Conservation (phyloP, 2,329 filamentous ascomycete species). For the Cytospora mali region DNA sequence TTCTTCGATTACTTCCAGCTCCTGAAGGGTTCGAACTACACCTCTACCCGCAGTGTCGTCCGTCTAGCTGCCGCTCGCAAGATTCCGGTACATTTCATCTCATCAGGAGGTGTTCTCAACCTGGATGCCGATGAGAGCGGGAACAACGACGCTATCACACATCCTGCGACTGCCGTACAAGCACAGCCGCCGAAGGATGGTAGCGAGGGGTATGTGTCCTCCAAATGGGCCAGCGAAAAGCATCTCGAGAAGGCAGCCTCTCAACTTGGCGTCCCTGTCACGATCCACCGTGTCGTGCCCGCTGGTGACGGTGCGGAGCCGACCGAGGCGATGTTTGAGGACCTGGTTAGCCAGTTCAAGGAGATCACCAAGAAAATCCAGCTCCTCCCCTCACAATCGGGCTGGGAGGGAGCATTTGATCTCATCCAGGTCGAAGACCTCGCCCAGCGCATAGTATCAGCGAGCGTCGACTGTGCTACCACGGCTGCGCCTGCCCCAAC, state of each 20-base stretch:
- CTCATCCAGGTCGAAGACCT: no score
- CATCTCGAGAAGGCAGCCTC: conserved; percentile 34
- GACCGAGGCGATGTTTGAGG: no score
- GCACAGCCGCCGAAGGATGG: conserved; percentile 26
- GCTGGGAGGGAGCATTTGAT: no score
- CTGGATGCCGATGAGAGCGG: conserved; percentile 2
- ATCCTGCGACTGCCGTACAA: no score
- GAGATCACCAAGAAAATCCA: no score
- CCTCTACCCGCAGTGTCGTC: conserved; percentile 40
- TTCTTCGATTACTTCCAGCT: conserved; percentile 42
- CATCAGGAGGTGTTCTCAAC: conserved; percentile 31
- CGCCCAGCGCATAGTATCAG: no score
- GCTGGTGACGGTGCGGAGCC: no score
- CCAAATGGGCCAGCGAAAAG: conserved; percentile 40
- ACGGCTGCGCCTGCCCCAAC: no score
- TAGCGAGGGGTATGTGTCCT: conserved; percentile 35
- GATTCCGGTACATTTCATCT: conserved; percentile 39
- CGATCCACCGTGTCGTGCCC: conserved; percentile 22
- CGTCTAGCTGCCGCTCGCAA: conserved; percentile 33
- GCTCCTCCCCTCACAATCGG: no score
- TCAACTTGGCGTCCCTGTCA: conserved; percentile 1
- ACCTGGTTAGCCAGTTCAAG: no score
- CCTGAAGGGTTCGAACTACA: conserved; percentile 40
- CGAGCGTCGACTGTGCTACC: no score
- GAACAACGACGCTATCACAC: no score